Base-by-base conservation (phyloP, 768 basidiomycete genomes). In the Lentinula boryana region DNA sequence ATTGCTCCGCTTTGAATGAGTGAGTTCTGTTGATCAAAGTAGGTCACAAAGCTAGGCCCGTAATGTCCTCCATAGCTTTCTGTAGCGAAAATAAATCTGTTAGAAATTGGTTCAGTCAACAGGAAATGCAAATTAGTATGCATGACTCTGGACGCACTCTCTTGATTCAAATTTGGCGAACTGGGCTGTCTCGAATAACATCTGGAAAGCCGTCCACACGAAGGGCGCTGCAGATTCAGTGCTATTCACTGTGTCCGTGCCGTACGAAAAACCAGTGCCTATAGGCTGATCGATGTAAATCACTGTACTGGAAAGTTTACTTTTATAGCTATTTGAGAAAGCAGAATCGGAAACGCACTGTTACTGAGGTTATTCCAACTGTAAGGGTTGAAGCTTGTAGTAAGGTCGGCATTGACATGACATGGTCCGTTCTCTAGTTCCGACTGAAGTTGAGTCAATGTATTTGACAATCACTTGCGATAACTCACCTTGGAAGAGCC, bases 301-400 rank as follows among this genome's bases (percentile, higher is more conserved):
- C 71, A 88, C 86, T 88, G 55, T 1, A 12, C 4, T 9, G 51
- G 18, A 15, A 15, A 32, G 5, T 21, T 16, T 35, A 12, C 51
- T 3, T 7, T 27, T 31, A 1, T 32, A 53, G 16, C 18, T 53
- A 7, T 7, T 16, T 10, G 5, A 15, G 36, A 56, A 40, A 15
- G 12, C 36, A 16, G 35, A 23, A 53, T 27, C 46, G 10, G 9
- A 16, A 23, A 67, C 84, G 41, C 53, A 87, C 87, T 80, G 63
- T 88, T 88, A 72, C 81, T 86, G 56, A 84, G 66, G 57, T 81
- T 84, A 65, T 88, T 88, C 88, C 88, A 89, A 59, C 86, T 86
- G 69, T 77, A 85, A 0, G 87, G 84, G 64, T 89, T 88, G 48
- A 84, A 64, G 16, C 69, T 73, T 0, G 85, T 86, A 2, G 80